A percentile compares a stretch with the other conserved stretches of the same genome.
Evolutionary conservation across 129 eudicot genomes (phyloP).

Genomic region (Chrysanthemum makinoi): DNA sequence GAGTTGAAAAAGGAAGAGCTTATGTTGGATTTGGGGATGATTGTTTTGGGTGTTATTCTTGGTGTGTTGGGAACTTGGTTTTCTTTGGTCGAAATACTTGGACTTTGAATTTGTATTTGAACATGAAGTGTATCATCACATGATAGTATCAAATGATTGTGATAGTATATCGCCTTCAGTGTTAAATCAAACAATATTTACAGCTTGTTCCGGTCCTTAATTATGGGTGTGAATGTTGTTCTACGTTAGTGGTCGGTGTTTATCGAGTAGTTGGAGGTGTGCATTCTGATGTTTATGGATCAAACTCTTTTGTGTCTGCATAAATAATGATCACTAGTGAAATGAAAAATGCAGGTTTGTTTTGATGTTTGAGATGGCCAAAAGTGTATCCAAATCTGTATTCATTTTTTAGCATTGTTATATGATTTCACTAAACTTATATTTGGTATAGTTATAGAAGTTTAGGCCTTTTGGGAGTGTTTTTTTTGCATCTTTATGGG

Average conservation of each 20-base stretch:
- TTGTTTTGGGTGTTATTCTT: slow-evolving; percentile 48
- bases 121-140: slow-evolving; percentile 23
- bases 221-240: background rate
- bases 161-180: slow-evolving; percentile 2
- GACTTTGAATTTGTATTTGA: slow-evolving; percentile 7
- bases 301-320: background rate
- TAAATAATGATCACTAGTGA: background rate
- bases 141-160: slow-evolving; percentile 15
- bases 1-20: slow-evolving; percentile 34
- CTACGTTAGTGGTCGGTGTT: slow-evolving; percentile 1
- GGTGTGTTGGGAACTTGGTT: slow-evolving; percentile 60
- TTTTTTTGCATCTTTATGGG: no score
- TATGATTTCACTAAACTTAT: no score
- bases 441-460: no score
- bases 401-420: no score
- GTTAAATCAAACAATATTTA: slow-evolving; percentile 2
- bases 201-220: background rate
- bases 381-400: no score
- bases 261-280: background rate
- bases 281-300: slow-evolving; percentile 6
- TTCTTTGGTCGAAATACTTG: slow-evolving; percentile 43
- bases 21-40: slow-evolving; percentile 40
- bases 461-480: no score
- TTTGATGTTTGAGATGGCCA: background rate
- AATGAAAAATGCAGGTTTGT: background rate